Percentiles rank a stretch among this genome's conserved stretches.
Conservation (phyloP, 2,329 filamentous ascomycete genomes). For the Coniochaeta sp. region DNA sequence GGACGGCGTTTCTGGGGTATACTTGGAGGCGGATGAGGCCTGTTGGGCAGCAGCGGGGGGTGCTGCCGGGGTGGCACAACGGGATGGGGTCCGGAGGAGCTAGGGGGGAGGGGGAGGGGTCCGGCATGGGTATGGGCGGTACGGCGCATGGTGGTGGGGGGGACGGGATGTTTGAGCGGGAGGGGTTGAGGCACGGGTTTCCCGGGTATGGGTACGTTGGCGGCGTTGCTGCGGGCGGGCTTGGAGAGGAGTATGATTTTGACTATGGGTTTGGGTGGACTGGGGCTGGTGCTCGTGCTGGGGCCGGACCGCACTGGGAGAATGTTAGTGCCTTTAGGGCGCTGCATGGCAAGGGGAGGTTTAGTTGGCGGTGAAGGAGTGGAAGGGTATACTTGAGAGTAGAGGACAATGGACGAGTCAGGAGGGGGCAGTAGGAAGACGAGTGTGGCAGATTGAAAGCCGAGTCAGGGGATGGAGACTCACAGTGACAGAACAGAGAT, state of each 20-base stretch:
- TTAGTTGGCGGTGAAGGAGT: slow-evolving; percentile 1
- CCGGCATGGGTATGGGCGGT: background rate
- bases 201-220: background rate
- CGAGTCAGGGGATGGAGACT: background rate
- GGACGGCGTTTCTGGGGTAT: slow-evolving; percentile 82
- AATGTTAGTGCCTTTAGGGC: background rate
- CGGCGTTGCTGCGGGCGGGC: background rate
- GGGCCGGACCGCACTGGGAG: background rate
- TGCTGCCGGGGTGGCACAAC: too few species aligned
- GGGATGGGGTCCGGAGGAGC: background rate
- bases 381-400: background rate
- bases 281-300: background rate
- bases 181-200: background rate
- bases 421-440: background rate
- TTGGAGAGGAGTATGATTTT: background rate
- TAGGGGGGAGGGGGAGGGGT: background rate
- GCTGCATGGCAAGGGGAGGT: background rate
- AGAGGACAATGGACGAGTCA: background rate
- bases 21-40: slow-evolving; percentile 57
- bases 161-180: background rate
- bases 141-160: background rate
- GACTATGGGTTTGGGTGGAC: background rate
- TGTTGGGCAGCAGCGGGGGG: background rate
- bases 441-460: background rate
- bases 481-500: background rate